Base-by-base conservation (phyloP, 2,329 filamentous ascomycete species). In the Penicillium oxalicum region DNA sequence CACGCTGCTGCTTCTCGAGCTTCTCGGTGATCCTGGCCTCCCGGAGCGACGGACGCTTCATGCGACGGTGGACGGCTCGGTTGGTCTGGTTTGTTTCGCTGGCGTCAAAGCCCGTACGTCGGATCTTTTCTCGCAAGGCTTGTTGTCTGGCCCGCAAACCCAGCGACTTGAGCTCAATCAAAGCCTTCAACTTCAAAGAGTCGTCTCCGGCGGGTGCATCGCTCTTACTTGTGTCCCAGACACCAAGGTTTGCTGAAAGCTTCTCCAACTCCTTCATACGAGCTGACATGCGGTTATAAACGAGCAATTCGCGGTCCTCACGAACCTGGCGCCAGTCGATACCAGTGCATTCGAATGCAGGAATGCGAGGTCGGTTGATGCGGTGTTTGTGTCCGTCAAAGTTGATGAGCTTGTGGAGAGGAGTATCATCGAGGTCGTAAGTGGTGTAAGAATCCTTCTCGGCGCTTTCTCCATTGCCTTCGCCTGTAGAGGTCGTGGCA, bases 11-110 rank as follows among this genome's bases (percentile, higher is more conserved):
- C 74, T 97, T 97, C 80, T 98, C 93, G 2, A 98, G 82, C 72
- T 96, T 98, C 79, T 98, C 93, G 0, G 93, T 98, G 57, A 98
- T 94, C 49, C 91, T 86, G 48, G 93, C 93, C 72, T 98, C 93
- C 33, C 91, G 86, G 43, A 97, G 79, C 43, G 87, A 95, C 70
- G 96, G 91, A 75, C 96, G 97, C 84, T 98, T 98, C 76, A 93
- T 87, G 44, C 93, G 85, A 33, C 93, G 87, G 69, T 96, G 96
- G 62, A 85, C 81, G 45, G 87, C 85, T 44, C 93, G 84, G 66
- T 98, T 98, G 0, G 47, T 45, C 32, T 44, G 36, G 18, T 43
- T 43, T 32, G 41, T 27, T 29, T 45, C 41, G 64, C 97, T 91
- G 51, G 91, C 94, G 63, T 94, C 86, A 66, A 95, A 84, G 86